These are phyloP conservation scores for Termitomyces sp. DNA, from an alignment of 768 basidiomycete species.

Conservation along the genomic window DNA sequence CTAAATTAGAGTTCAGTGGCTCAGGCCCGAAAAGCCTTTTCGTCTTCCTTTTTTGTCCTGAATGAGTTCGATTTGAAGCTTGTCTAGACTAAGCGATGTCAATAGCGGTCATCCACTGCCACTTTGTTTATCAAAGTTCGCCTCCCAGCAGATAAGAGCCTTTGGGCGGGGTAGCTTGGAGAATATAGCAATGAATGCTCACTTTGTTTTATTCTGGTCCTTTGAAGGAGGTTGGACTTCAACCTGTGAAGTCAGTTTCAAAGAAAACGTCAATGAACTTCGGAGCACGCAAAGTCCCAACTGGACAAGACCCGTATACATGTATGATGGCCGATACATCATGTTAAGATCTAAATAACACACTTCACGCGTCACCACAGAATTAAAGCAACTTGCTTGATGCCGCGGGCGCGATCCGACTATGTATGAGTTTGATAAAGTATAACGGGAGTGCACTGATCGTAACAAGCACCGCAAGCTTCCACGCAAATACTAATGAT, in stretches of 20 bases:
- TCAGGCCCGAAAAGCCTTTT: constrained; percentile 7
- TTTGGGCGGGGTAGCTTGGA: no score
- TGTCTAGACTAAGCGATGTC: no score
- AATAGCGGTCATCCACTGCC: neutral
- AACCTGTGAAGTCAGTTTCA: neutral
- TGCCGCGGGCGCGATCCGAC: constrained; percentile 85
- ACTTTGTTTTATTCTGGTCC: neutral
- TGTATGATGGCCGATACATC: constrained; percentile 7
- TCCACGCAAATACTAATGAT: constrained; percentile 86
- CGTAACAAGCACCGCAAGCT: constrained; percentile 92
- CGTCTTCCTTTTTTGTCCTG: constrained; percentile 8
- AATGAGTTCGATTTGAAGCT: no score
- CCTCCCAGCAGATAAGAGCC: neutral
- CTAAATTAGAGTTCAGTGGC: constrained; percentile 1
- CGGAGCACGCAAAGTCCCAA: neutral
- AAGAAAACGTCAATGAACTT: neutral
- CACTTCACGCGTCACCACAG: neutral
- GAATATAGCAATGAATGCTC: neutral
- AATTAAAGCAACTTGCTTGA: constrained; percentile 83
- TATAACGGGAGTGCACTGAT: constrained; percentile 91
- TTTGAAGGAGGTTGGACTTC: neutral
- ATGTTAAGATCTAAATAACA: neutral
- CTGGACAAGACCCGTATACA: constrained; percentile 4
- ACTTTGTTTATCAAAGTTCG: neutral
- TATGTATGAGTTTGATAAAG: constrained; percentile 83